These are phyloP conservation scores for Podosphaera aphanis DNA, from an alignment of 2,329 filamentous ascomycete genomes.

Conservation along the genomic window DNA sequence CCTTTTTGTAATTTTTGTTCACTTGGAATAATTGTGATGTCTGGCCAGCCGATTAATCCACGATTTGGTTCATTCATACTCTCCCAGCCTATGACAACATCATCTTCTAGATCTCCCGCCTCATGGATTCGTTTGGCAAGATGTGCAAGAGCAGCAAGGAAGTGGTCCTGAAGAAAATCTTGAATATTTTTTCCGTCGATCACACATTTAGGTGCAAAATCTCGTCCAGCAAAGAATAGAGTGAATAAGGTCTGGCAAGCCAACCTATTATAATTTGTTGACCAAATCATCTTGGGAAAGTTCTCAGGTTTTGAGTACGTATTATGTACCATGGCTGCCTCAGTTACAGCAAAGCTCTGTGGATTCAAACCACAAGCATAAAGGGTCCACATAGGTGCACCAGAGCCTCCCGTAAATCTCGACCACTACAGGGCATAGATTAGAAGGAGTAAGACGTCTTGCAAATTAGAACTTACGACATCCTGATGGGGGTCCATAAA, in stretches of 20 bases:
- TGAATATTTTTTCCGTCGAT: conserved; percentile 92
- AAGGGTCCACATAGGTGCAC: conserved; percentile 91
- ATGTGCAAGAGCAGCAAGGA: conserved; percentile 55
- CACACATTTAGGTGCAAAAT: conserved; percentile 88
- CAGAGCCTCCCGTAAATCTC: conserved; percentile 76
- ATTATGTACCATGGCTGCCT: conserved; percentile 87
- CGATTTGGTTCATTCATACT: conserved; percentile 87
- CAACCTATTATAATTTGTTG: conserved; percentile 80
- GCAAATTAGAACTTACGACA: conserved; percentile 37
- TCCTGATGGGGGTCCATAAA: conserved; percentile 99
- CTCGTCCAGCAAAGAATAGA: conserved; percentile 70
- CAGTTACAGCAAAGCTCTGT: conserved; percentile 58
- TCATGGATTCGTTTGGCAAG: conserved; percentile 69
- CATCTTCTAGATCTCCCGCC: conserved; percentile 66
- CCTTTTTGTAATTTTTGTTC: conserved; percentile 85
- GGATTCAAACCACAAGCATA: conserved; percentile 88
- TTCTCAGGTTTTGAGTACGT: conserved; percentile 64
- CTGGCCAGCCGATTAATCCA: conserved; percentile 62
- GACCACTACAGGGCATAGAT: conserved; percentile 42
- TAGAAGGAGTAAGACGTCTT: conserved; percentile 7
- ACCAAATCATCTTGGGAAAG: conserved; percentile 99
- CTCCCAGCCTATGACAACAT: conserved; percentile 86
- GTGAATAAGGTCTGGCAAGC: conserved; percentile 83
- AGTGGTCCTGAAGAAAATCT: conserved; percentile 78
- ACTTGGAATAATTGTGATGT: conserved; percentile 57